A percentile compares a stretch with the other conserved stretches of the same genome.
Evolutionary conservation across 106 monocot species (phyloP).

Genomic region (Apostasia shenzhenica): DNA sequence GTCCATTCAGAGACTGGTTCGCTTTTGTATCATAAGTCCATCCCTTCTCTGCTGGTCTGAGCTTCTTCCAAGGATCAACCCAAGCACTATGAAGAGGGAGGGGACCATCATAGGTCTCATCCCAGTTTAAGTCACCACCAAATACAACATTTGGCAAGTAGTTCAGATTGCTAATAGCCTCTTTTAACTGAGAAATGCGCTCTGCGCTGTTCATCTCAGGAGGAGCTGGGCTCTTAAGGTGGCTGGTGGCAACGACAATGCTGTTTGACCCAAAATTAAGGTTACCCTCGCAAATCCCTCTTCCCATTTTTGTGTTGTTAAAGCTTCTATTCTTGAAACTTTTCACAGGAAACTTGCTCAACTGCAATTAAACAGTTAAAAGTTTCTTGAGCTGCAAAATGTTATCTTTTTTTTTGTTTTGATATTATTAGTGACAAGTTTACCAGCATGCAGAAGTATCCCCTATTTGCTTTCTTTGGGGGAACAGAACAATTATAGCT

Average conservation of each 20-base stretch:
- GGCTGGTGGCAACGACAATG: conserved; percentile 24
- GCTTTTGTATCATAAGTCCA: conserved; percentile 40
- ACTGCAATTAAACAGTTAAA: not conserved
- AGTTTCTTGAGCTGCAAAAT: not conserved
- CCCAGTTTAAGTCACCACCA: conserved; percentile 49
- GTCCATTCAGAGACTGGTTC: conserved; percentile 19
- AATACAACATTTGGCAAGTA: conserved; percentile 16
- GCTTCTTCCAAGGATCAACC: conserved; percentile 42
- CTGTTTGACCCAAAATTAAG: not conserved
- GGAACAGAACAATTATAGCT: conserved; percentile 27
- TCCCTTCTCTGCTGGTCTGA: conserved; percentile 24
- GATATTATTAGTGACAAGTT: not conserved
- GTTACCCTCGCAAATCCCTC: conserved; percentile 5
- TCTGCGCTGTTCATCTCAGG: not conserved
- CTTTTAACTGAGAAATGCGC: conserved; percentile 13
- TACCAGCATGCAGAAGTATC: conserved; percentile 51
- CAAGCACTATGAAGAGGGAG: conserved; percentile 25
- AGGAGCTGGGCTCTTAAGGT: conserved; percentile 20
- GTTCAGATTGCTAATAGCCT: conserved; percentile 1
- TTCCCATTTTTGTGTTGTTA: conserved; percentile 11
- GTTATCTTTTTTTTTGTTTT: not conserved
- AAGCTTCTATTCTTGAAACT: not conserved
- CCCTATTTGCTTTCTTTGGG: conserved; percentile 10
- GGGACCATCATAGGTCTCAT: conserved; percentile 14
- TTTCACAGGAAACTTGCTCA: conserved; percentile 24